phyloP scores from a whole-genome alignment of 495 filamentous ascomycete genomes.

The Neurospora terricola region DNA sequence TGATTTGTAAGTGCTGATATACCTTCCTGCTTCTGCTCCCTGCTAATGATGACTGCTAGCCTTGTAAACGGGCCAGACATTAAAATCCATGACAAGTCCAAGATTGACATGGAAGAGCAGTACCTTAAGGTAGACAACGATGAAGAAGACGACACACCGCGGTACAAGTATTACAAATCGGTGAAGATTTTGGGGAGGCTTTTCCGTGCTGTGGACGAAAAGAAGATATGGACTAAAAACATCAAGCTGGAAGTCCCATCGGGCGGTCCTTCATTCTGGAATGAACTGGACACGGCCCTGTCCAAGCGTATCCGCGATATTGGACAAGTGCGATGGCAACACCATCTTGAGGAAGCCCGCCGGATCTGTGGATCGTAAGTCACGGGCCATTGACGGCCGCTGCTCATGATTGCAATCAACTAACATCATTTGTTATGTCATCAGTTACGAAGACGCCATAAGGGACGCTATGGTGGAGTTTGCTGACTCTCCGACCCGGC shows the following conservation, averaged over 20 bases:
- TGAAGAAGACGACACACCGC: constrained; percentile 45
- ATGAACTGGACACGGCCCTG: constrained; percentile 25
- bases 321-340: constrained; percentile 19
- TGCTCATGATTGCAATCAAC: not conserved
- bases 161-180: constrained; percentile 52
- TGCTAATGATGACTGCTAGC: constrained; percentile 14
- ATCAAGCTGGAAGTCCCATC: constrained; percentile 26
- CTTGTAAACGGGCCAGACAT: constrained; percentile 56
- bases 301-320: constrained; percentile 16
- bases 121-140: constrained; percentile 18
- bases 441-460: constrained; percentile 59
- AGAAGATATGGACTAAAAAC: constrained; percentile 49
- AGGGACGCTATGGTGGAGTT: constrained; percentile 43
- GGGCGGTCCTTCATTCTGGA: constrained; percentile 28
- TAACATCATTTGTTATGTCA: not conserved
- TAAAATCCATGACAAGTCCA: constrained; percentile 35
- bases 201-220: constrained; percentile 67
- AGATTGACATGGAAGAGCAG: constrained; percentile 34
- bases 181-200: constrained; percentile 61
- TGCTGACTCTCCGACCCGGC: constrained; percentile 45
- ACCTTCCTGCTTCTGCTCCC: not conserved
- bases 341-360: constrained; percentile 33
- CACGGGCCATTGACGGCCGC: not conserved
- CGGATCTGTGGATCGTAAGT: constrained; percentile 47
- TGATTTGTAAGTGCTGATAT: constrained; percentile 28